Conservation (phyloP, 768 basidiomycete species). For the Suillus placidus region DNA sequence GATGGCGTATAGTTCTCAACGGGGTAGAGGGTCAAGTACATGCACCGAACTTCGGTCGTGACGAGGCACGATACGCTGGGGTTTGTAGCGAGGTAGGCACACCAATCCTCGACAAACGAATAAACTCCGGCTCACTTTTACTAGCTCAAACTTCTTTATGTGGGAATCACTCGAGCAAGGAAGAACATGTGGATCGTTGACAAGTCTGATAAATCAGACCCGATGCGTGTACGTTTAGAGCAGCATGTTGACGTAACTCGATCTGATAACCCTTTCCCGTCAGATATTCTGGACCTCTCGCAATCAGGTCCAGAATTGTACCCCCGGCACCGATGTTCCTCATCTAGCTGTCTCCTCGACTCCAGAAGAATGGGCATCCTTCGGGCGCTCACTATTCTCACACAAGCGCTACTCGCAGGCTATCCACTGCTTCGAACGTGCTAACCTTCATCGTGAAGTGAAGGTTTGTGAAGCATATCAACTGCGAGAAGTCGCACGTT, state of each 20-base stretch:
- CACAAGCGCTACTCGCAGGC: slow-evolving; percentile 47
- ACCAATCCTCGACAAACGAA: neutral
- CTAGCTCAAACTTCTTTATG: slow-evolving; percentile 70
- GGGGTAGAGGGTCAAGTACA: slow-evolving; percentile 31
- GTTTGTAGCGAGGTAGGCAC: slow-evolving; percentile 58
- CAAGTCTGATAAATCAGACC: slow-evolving; percentile 53
- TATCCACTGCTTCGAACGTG: slow-evolving; percentile 55
- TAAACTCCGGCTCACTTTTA: neutral
- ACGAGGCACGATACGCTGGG: slow-evolving; percentile 51
- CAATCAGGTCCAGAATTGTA: slow-evolving; percentile 49
- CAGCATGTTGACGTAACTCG: neutral
- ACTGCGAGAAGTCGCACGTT: slow-evolving; percentile 53
- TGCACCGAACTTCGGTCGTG: slow-evolving; percentile 48
- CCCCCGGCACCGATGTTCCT: slow-evolving; percentile 51
- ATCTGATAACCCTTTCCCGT: neutral
- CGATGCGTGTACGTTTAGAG: slow-evolving; percentile 53
- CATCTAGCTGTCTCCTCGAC: slow-evolving; percentile 58
- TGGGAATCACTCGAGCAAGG: slow-evolving; percentile 69
- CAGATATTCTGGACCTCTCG: slow-evolving; percentile 56
- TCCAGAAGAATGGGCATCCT: slow-evolving; percentile 47
- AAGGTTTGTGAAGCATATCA: slow-evolving; percentile 55
- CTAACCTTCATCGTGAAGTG: slow-evolving; percentile 44
- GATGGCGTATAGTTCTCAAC: slow-evolving; percentile 65
- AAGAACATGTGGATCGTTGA: slow-evolving; percentile 75
- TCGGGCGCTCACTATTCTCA: slow-evolving; percentile 43